These are phyloP conservation scores for Aspergillus chevalieri DNA, from an alignment of 2,329 filamentous ascomycete genomes.

Conservation along the genomic window DNA sequence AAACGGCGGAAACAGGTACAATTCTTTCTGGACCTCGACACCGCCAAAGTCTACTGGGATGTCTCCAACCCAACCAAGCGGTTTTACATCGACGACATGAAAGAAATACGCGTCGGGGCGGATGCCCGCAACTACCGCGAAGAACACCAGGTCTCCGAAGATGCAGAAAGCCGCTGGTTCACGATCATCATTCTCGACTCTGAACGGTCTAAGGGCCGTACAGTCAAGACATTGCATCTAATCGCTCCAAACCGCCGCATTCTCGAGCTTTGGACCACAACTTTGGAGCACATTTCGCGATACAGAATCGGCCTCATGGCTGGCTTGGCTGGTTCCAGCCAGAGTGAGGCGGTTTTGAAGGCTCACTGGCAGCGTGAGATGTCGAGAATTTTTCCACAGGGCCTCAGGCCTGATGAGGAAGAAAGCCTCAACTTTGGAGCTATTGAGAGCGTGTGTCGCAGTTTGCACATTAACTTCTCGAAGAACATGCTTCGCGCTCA, in stretches of 20 bases:
- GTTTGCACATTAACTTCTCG: conserved; percentile 85
- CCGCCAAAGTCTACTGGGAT: conserved; percentile 86
- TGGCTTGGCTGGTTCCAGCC: conserved; percentile 68
- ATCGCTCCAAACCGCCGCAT: conserved; percentile 68
- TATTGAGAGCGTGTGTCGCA: conserved; percentile 78
- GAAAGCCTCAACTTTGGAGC: conserved; percentile 71
- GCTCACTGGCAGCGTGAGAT: conserved; percentile 85
- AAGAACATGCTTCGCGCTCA: conserved; percentile 65
- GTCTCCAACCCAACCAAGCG: conserved; percentile 69
- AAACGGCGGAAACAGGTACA: conserved; percentile 68
- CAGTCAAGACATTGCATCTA: conserved; percentile 76
- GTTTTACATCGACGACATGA: conserved; percentile 92
- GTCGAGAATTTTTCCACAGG: conserved; percentile 55
- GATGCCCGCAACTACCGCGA: conserved; percentile 86
- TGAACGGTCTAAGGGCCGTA: conserved; percentile 65
- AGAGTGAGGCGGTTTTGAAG: conserved; percentile 73
- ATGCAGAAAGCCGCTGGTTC: conserved; percentile 70
- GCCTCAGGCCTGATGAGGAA: conserved; percentile 45
- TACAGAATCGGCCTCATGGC: conserved; percentile 87
- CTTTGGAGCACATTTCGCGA: conserved; percentile 74
- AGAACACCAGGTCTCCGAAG: conserved; percentile 66
- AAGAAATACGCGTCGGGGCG: conserved; percentile 74
- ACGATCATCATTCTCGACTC: conserved; percentile 81
- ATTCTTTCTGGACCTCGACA: conserved; percentile 73
- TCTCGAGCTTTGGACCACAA: conserved; percentile 74